phyloP scores from a whole-genome alignment of 352 stramenopile species.

The Globisporangium irregulare region DNA sequence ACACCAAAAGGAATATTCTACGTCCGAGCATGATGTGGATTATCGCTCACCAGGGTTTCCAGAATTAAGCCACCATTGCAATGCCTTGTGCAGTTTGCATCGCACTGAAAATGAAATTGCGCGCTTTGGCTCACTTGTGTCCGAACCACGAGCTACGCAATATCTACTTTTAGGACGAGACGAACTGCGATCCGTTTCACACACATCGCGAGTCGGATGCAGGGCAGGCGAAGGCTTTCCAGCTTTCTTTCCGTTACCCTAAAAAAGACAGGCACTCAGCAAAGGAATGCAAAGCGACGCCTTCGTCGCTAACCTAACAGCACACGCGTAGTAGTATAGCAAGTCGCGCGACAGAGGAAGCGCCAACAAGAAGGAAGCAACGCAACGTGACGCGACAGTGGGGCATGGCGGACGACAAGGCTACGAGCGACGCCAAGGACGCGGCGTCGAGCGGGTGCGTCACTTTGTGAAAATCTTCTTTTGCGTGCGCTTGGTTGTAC shows the following conservation, averaged over 20 bases:
- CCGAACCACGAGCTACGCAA: not conserved
- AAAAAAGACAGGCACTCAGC: not conserved
- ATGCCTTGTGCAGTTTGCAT: not conserved
- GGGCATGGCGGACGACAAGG: slow-evolving; percentile 37
- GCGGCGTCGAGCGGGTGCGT: slow-evolving; percentile 19
- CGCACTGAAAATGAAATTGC: too few species aligned
- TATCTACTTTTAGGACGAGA: not conserved
- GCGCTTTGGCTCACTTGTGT: not conserved
- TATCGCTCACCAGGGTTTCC: too few species aligned
- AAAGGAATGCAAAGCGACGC: slow-evolving; percentile 6
- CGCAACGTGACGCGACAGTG: not conserved
- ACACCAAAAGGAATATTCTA: not conserved
- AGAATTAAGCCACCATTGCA: too few species aligned
- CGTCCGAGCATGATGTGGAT: too few species aligned
- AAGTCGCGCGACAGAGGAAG: not conserved
- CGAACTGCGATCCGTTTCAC: slow-evolving; percentile 6
- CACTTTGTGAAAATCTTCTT: not conserved
- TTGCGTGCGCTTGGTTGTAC: not conserved
- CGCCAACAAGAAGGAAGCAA: not conserved
- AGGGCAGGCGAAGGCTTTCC: not conserved
- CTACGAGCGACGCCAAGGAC: slow-evolving; percentile 29
- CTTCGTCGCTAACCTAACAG: not conserved
- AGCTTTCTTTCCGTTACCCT: slow-evolving; percentile 3
- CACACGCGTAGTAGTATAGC: not conserved
- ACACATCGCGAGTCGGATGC: too few species aligned